phyloP scores from a whole-genome alignment of 768 basidiomycete species.

The Strobilomyces confusus region DNA sequence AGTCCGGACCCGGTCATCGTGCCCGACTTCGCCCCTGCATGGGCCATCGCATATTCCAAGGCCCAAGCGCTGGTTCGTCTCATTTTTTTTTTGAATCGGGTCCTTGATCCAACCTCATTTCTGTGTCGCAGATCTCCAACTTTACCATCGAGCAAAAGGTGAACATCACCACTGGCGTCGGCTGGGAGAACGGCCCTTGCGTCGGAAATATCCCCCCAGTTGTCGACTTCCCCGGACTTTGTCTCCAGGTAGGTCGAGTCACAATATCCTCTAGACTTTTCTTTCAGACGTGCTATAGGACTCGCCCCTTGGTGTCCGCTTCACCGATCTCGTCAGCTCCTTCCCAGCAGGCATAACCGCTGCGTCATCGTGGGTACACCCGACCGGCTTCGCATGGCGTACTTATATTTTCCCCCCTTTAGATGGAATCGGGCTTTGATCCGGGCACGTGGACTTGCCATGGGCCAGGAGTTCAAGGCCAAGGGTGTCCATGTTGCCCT shows the following conservation, averaged over 20 bases:
- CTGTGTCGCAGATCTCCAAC: conserved; percentile 34
- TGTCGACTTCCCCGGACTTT: too few relatives aligned
- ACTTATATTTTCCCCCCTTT: not conserved
- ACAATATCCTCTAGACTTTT: not conserved
- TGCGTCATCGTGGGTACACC: conserved; percentile 63
- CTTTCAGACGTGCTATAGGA: conserved; percentile 37
- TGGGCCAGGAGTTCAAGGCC: conserved; percentile 78
- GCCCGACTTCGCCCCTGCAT: conserved; percentile 45
- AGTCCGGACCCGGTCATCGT: conserved; percentile 35
- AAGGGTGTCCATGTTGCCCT: conserved; percentile 85
- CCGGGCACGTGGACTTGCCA: conserved; percentile 67
- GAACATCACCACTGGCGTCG: too few relatives aligned
- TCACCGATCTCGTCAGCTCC: too few relatives aligned
- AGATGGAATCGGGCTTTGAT: conserved; percentile 78
- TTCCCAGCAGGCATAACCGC: too few relatives aligned
- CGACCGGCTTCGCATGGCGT: not conserved
- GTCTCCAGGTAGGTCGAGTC: conserved; percentile 47
- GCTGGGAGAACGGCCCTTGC: conserved; percentile 51
- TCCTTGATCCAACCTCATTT: not conserved
- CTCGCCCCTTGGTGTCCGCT: conserved; percentile 75
- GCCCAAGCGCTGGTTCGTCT: conserved; percentile 49
- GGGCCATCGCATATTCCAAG: too few relatives aligned
- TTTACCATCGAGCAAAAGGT: conserved; percentile 64
- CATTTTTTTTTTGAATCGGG: not conserved
- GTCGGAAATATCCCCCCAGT: conserved; percentile 65